Evolutionary conservation across 2,329 filamentous ascomycete species (phyloP).

Genomic region (Penicillium sp.): DNA sequence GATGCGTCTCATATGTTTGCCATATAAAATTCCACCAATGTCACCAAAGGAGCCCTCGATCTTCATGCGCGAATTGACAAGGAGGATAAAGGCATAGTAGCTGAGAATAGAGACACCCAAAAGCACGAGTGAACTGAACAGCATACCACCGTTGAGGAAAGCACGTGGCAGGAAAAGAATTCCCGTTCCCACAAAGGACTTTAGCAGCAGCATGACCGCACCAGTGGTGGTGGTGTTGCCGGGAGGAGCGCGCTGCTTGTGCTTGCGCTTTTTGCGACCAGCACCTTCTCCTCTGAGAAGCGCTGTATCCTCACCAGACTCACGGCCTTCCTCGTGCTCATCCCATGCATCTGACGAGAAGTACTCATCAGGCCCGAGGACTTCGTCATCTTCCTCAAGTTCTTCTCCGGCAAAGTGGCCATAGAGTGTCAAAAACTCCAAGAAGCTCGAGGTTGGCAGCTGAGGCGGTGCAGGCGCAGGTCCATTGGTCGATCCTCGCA

Average conservation of each 20-base stretch:
- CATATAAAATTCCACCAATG: conserved; percentile 87
- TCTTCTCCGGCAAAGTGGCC: conserved; percentile 97
- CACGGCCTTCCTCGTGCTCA: conserved; percentile 51
- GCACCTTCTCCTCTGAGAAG: conserved; percentile 64
- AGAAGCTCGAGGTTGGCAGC: conserved; percentile 83
- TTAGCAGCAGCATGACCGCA: conserved; percentile 79
- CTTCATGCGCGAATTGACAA: conserved; percentile 78
- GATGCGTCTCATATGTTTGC: conserved; percentile 77
- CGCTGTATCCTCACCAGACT: conserved; percentile 82
- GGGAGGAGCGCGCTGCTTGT: conserved; percentile 65
- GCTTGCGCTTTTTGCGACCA: conserved; percentile 66
- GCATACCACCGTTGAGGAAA: conserved; percentile 93
- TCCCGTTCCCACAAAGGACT: conserved; percentile 96
- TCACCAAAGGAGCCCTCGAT: conserved; percentile 96
- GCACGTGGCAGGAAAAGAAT: conserved; percentile 89
- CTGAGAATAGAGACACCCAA: conserved; percentile 77
- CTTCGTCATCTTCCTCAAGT: conserved; percentile 93
- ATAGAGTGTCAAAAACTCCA: conserved; percentile 92
- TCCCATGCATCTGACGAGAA: conserved; percentile 73
- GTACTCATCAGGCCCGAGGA: conserved; percentile 78
- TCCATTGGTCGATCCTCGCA: conserved; percentile 34
- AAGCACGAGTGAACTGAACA: conserved; percentile 91
- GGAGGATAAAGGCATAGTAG: conserved; percentile 94
- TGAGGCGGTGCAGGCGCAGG: conserved; percentile 45
- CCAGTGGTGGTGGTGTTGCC: conserved; percentile 74